Evolutionary conservation across 2,329 filamentous ascomycete species (phyloP).

Genomic region (Cyclaneusma minus): DNA sequence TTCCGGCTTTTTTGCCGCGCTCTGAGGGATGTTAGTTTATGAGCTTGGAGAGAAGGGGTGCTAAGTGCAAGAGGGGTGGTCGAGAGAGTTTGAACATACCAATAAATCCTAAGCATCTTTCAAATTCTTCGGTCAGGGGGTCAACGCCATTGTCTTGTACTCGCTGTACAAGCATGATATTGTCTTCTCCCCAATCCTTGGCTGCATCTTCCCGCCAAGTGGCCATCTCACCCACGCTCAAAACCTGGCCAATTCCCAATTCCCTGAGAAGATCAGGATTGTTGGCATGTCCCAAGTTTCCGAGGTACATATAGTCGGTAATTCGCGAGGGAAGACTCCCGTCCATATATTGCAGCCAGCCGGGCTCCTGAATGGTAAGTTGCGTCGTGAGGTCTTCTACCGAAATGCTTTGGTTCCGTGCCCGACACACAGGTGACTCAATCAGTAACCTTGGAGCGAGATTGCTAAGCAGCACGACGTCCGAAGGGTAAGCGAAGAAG

Average conservation of each 20-base stretch:
- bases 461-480: constrained; percentile 66
- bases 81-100: constrained; percentile 40
- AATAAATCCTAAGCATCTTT: constrained; percentile 78
- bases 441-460: constrained; percentile 63
- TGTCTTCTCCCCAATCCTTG: constrained; percentile 60
- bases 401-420: no score
- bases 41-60: constrained; percentile 2
- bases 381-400: constrained; percentile 30
- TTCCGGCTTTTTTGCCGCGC: constrained; percentile 58
- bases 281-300: constrained; percentile 85
- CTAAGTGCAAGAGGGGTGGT: no score
- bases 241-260: constrained; percentile 71
- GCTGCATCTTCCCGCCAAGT: constrained; percentile 61
- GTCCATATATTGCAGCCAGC: constrained; percentile 72
- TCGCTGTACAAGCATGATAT: constrained; percentile 65
- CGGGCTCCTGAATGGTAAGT: constrained; percentile 46
- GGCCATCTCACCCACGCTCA: constrained; percentile 83
- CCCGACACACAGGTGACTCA: constrained; percentile 47
- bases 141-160: constrained; percentile 98
- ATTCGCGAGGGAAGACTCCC: constrained; percentile 84
- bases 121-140: constrained; percentile 72
- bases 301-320: constrained; percentile 88
- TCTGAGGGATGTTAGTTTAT: constrained; percentile 33
- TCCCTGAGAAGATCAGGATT: constrained; percentile 70
- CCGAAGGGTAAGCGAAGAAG: constrained; percentile 89